Percentiles rank a stretch among this genome's conserved stretches.
Conservation (phyloP, 139 green algal genomes). For the Coccomyxa sp. region DNA sequence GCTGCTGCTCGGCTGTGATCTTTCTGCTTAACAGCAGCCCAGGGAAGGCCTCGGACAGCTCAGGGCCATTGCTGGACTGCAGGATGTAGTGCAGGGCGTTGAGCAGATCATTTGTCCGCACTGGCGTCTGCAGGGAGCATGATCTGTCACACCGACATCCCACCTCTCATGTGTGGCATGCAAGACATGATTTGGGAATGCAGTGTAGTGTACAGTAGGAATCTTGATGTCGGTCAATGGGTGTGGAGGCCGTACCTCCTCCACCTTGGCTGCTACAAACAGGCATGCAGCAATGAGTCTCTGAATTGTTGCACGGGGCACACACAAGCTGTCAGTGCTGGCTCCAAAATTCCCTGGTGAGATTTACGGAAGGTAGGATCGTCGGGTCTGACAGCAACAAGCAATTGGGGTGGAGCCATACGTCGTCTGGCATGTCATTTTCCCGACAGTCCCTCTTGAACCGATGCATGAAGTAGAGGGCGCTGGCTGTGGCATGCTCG, state of each 20-base stretch:
- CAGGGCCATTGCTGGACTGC: neutral
- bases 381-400: too few relatives aligned
- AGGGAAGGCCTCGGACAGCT: neutral
- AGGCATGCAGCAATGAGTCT: conserved; percentile 24
- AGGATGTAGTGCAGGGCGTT: conserved; percentile 12
- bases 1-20: too few relatives aligned
- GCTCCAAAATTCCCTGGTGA: too few relatives aligned
- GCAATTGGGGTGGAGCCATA: neutral
- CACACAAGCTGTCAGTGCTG: neutral
- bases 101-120: conserved; percentile 35
- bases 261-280: conserved; percentile 29
- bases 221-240: too few relatives aligned
- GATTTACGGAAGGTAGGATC: too few relatives aligned
- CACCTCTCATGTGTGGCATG: too few relatives aligned
- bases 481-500: conserved; percentile 2
- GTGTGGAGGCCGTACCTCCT: conserved; percentile 22
- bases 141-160: neutral
- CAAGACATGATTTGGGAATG: too few relatives aligned
- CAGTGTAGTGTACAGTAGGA: too few relatives aligned
- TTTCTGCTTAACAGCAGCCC: too few relatives aligned
- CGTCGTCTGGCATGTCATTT: neutral
- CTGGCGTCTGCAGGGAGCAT: conserved; percentile 8
- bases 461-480: conserved; percentile 6
- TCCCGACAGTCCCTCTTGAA: neutral
- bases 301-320: neutral